Base-by-base conservation (phyloP, 495 filamentous ascomycete species). In the Penicillium cosmopolitanum region DNA sequence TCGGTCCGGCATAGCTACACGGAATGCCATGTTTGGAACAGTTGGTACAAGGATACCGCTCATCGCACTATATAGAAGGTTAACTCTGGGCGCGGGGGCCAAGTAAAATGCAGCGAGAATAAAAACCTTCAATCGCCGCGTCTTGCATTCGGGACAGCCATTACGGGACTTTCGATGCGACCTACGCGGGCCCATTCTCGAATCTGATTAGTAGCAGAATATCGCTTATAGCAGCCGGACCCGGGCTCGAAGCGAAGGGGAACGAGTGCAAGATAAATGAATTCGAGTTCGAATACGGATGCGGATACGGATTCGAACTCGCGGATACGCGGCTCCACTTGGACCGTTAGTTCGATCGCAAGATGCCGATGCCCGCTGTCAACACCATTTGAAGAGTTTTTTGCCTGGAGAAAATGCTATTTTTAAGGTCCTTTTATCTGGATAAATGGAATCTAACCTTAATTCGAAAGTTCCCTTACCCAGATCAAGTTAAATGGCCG, bases 121-220 rank as follows among this genome's bases (percentile, higher is more conserved):
- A 23, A 54, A 54, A 43, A 71, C 68, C 56, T 71, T 71, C 3
- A 71, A 44, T 16, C 64, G 40, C 34, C 68, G 60, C 13, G 31
- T 19, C 28, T 71, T 71, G 43, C 68, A 71, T 43, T 69, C 57
- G 2, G 60, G 56, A 43, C 68, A 71, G n/a, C 68, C 68, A 51
- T 69, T 71, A 4, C 68, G 63, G 4, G 63, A 66, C 51, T 71
- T 71, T 2, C 61, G 66, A 59, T 69, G 68, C 8, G 66, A 57
- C 53, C 66, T 66, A 1, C 68, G 58, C 15, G 67, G 67, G 4
- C 61, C 64, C 67, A 67, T 69, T 51, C 21, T 53, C 3, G 15
- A 48, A 25, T 48, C 19, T 48, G 10, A 23, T 28, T 48, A 13
- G 23, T 28, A 48, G 16, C 15, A 21, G 9, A 13, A 40, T 13